Evolutionary conservation across 768 basidiomycete species (phyloP), one percentile per base, ranked within the genome.

Genomic region (Calocybe cyanea): DNA sequence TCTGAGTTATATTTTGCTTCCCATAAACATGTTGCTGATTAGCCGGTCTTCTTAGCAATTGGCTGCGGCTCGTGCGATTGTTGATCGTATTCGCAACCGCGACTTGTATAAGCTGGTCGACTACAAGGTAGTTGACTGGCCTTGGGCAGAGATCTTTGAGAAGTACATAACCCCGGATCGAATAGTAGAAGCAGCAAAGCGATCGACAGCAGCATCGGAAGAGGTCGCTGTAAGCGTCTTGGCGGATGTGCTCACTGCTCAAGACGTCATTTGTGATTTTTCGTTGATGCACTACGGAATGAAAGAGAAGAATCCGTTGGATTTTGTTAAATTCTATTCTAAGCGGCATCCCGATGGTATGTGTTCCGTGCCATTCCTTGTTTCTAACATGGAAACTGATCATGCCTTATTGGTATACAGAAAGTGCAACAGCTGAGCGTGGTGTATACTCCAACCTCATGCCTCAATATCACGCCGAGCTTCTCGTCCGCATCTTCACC

Each of bases 211-310:
- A 13, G 55, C 56, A 6, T 59, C 56, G 4, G 56, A 38, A 10
- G 48, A 63, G 37, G 33, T 46, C 0, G 58, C 63, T 2, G 53
- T 63, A 0, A 55, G 64, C 8, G 50, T 60, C 9, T 5, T 41
- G 4, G 63, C 71, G 28, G 53, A 56, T 3, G 62, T 63, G 7
- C 65, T 85, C 9, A 58, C 50, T 13, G 62, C 65, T 0, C 59
- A 70, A 4, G 75, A 87, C 43, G 69, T 92, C 23, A 76, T 84
- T 32, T 84, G 92, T 17, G 76, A 82, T 40, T 67, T 81, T 11
- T 62, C 79, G 1, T 54, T 60, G n/a, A 72, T 91, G 73, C 90
- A 92, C 57, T 84, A 86, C 54, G 90, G 89, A 2, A 87, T 85
- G 80, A 69, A 76, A 51, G 77, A 79, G 35, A 61, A 68, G 50